A percentile compares a stretch with the other conserved stretches of the same genome.
These are phyloP conservation scores for Backusella australiensis DNA, from an alignment of 192 early-diverging fungal genomes.

Conservation along the genomic window DNA sequence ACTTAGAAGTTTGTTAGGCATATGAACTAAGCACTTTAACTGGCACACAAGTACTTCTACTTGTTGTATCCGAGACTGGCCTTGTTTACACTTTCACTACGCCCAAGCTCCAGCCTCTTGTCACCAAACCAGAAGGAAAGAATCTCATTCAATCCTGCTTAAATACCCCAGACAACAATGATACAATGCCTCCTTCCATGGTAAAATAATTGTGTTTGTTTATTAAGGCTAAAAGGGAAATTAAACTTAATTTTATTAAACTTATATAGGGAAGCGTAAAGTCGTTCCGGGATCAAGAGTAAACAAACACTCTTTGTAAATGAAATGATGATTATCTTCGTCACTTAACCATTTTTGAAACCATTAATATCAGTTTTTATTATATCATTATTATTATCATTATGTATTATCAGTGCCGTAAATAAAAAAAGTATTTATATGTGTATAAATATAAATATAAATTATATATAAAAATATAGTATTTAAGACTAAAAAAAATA, in stretches of 20 bases:
- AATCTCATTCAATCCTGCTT: slow-evolving; percentile 87
- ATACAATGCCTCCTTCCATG: not conserved
- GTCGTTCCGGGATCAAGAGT: not conserved
- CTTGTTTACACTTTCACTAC: slow-evolving; percentile 94
- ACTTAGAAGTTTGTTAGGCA: slow-evolving; percentile 43
- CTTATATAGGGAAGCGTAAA: not conserved
- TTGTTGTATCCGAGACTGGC: slow-evolving; percentile 92
- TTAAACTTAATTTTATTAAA: not conserved
- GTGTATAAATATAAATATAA: not conserved
- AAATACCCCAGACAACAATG: slow-evolving; percentile 68
- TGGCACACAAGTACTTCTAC: slow-evolving; percentile 86
- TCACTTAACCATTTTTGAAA: not conserved
- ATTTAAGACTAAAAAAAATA: not conserved
- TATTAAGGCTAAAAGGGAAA: not conserved
- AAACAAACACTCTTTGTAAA: not conserved
- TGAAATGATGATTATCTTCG: not conserved
- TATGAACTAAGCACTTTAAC: slow-evolving; percentile 91
- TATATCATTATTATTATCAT: not conserved
- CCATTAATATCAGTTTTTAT: not conserved
- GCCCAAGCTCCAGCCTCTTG: slow-evolving; percentile 86
- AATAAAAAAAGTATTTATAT: not conserved
- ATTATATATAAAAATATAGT: not conserved
- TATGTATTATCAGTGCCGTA: not conserved
- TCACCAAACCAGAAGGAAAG: slow-evolving; percentile 87
- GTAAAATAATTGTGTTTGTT: not conserved